These are phyloP conservation scores for Pseudocercospora vitis DNA, from an alignment of 2,329 filamentous ascomycete species.

Conservation along the genomic window DNA sequence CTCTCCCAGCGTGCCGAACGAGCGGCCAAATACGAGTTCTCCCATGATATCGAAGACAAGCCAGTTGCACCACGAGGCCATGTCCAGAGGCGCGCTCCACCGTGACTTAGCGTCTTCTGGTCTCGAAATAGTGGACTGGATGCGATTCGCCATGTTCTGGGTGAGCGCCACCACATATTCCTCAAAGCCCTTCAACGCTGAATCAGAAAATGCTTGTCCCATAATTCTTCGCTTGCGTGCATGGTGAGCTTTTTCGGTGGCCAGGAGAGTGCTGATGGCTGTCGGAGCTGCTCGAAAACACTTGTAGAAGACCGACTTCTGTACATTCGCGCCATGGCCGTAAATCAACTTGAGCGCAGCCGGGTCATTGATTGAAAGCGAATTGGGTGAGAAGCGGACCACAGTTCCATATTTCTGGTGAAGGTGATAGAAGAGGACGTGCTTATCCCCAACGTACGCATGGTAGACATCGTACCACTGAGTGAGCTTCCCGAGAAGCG, in stretches of 20 bases:
- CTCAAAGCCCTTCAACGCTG: slow-evolving; percentile 28
- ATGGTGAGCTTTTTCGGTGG: slow-evolving; percentile 47
- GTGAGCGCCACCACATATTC: slow-evolving; percentile 29
- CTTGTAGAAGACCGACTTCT: slow-evolving; percentile 51
- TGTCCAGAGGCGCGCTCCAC: slow-evolving; percentile 29
- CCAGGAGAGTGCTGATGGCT: slow-evolving; percentile 46
- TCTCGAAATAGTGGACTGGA: slow-evolving; percentile 13
- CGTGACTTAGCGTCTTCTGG: slow-evolving; percentile 15
- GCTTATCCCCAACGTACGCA: slow-evolving; percentile 32
- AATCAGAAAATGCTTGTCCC: slow-evolving; percentile 47
- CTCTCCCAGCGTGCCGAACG: slow-evolving; percentile 31
- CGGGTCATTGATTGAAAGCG: slow-evolving; percentile 31
- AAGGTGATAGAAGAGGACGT: slow-evolving; percentile 30
- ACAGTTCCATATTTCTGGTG: slow-evolving; percentile 29
- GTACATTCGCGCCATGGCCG: slow-evolving; percentile 49
- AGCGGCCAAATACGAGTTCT: slow-evolving; percentile 36
- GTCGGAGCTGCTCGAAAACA: slow-evolving; percentile 46
- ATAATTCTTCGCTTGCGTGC: slow-evolving; percentile 48
- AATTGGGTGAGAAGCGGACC: slow-evolving; percentile 31
- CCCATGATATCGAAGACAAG: slow-evolving; percentile 47
- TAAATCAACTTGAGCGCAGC: slow-evolving; percentile 50
- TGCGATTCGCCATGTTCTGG: slow-evolving; percentile 21
- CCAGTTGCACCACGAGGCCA: slow-evolving; percentile 38
- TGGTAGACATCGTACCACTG: slow-evolving; percentile 31
- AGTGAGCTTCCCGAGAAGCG: slow-evolving; percentile 28